Evolutionary conservation across 495 filamentous ascomycete genomes (phyloP), one percentile per base, ranked within the genome.

Genomic region (Daldinia decipiens): DNA sequence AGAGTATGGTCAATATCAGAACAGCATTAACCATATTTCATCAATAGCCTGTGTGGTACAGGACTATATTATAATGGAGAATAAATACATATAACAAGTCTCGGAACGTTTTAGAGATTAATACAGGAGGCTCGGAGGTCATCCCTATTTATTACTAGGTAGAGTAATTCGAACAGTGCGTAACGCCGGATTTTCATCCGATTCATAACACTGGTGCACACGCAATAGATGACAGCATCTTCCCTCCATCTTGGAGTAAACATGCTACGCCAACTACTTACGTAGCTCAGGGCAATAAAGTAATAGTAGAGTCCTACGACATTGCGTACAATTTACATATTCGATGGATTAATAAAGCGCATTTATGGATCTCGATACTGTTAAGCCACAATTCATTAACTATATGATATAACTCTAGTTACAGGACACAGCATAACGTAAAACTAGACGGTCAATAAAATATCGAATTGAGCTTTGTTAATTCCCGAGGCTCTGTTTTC

Each of bases 141-240:
- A 26, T 62, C 39, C 59, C 52, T 43, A 24, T 11, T 58, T 58
- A 58, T 43, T 59, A 58, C 57, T 45, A 31, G 40, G 32, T 59
- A 40, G 36, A 9, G 47, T 36, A 43, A 62, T 24, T 24, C 19
- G 21, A 47, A 47, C 9, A 34, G 43, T 32, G 62, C 51, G 59
- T 43, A 52, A 47, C 59, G 17, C 4, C 36, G 53, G 56, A 60
- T 60, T 59, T 52, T 53, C 56, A 39, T 57, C 60, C 15, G 64
- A 40, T 32, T 63, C 36, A 65, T 68, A 51, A 67, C 59, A 52
- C n/a, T 50, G 29, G 59, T 39, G 65, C 43, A 5, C 65, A 36
- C 70, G 60, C 60, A 72, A 72, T 61, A 56, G 45, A 65, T 65
- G 61, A 65, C 59, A 65, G 36, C 65, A 65, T 65, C 32, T 38